Base-by-base conservation (phyloP, 768 basidiomycete species). In the Pleurotus tuoliensis region DNA sequence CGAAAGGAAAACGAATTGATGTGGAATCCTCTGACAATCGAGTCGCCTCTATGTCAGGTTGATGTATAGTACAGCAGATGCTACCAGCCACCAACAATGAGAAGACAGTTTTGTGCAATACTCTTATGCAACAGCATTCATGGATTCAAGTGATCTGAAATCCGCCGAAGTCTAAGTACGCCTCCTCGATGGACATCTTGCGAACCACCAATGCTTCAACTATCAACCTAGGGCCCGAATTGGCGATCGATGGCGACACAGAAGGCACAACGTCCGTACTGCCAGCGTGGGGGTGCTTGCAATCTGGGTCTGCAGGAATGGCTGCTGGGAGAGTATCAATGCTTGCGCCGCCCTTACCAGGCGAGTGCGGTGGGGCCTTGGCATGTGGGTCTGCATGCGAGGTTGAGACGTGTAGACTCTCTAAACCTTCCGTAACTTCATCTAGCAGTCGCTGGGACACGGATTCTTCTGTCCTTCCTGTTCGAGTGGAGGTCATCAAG, bases 191-290 rank as follows among this genome's bases (percentile, higher is more conserved):
- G 15, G 86, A 84, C 71, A 92, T 74, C 68, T 92, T 90, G 46
- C 88, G 79, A 16, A 92, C 83, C 2, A 94, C 85, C 27, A 93
- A 76, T 2, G 83, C 91, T 67, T 94, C 90, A 8, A 92, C 89
- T 47, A 92, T 92, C 3, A 87, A 72, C n/a, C 87, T 74, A 30
- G 81, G 78, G 76, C 51, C 51, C 12, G 51, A 13, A 20, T 39
- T 41, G 16, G 37, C 18, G n/a, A 20, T 15, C 4, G 51, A 18
- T 20, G 6, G 22, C 11, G 7, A 15, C 22, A n/a, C 51, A 46
- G 16, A 12, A 20, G 7, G 15, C 30, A 22, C 56, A 48, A n/a
- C 15, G n/a, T 30, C 30, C 41, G 4, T n/a, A 37, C 12, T 25
- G 38, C 15, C 15, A 16, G 8, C 30, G 25, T 15, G 54, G 18